Conservation (phyloP, 2,329 filamentous ascomycete species). For the Ophiocordyceps sinensis region DNA sequence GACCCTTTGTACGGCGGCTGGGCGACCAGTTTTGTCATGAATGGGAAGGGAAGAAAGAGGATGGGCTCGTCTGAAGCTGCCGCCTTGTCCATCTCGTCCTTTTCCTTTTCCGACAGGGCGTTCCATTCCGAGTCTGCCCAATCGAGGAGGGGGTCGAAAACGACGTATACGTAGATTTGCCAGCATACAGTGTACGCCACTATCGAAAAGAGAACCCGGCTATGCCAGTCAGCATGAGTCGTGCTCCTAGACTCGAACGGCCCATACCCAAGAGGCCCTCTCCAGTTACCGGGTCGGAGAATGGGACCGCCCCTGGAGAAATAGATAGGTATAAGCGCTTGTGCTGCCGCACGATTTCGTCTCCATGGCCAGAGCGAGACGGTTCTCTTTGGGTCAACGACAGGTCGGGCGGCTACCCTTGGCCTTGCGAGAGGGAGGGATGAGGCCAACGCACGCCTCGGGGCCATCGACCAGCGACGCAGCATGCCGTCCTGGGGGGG, state of each 20-base stretch:
- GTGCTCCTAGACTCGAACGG: background rate
- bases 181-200: constrained; percentile 22
- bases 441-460: constrained; percentile 7
- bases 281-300: constrained; percentile 7
- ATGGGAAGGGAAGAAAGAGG: constrained; percentile 47
- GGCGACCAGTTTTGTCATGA: constrained; percentile 34
- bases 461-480: constrained; percentile 8
- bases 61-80: constrained; percentile 29
- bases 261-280: constrained; percentile 15
- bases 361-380: constrained; percentile 21
- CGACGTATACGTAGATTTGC: constrained; percentile 27
- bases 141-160: constrained; percentile 29
- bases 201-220: constrained; percentile 16
- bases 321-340: constrained; percentile 15
- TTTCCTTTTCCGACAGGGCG: constrained; percentile 27
- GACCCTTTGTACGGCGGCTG: constrained; percentile 36
- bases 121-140: constrained; percentile 27
- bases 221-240: constrained; percentile 3
- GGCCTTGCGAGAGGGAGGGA: constrained; percentile 7
- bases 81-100: constrained; percentile 22
- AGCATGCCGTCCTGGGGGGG: constrained; percentile 6
- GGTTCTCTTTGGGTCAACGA: constrained; percentile 9
- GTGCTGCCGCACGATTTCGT: constrained; percentile 4
- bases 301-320: constrained; percentile 11
- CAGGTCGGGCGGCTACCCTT: constrained; percentile 8